A percentile compares a stretch with the other conserved stretches of the same genome.
Evolutionary conservation across 305 asterid genomes (phyloP).

Genomic region (Petunia hybrid): DNA sequence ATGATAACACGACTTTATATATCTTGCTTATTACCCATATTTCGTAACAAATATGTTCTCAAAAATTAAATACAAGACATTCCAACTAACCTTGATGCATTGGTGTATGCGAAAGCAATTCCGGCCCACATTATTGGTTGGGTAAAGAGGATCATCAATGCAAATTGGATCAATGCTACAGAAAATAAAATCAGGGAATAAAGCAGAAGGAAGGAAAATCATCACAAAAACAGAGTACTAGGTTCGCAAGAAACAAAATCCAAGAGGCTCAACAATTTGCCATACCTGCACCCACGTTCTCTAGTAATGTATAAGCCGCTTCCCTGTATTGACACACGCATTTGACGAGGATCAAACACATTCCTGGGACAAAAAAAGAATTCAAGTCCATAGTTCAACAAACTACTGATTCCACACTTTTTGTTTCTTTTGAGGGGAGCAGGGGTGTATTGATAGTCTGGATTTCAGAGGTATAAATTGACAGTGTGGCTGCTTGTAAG

Average conservation of each 20-base stretch:
- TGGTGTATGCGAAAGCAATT: slow-evolving; percentile 99
- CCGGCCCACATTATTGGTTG: slow-evolving; percentile 95
- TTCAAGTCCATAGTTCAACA: neutral
- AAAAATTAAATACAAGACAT: slow-evolving; percentile 31
- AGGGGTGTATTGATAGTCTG: neutral
- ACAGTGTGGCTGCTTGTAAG: slow-evolving; percentile 25
- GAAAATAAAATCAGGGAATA: slow-evolving; percentile 30
- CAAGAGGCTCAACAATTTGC: slow-evolving; percentile 35
- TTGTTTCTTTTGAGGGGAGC: neutral
- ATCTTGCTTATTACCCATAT: neutral
- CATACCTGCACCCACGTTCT: slow-evolving; percentile 90
- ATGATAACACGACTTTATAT: neutral
- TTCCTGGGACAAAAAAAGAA: slow-evolving; percentile 59
- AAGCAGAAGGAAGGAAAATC: slow-evolving; percentile 13
- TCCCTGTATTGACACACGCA: slow-evolving; percentile 96
- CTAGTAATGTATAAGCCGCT: slow-evolving; percentile 90
- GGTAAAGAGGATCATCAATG: slow-evolving; percentile 92
- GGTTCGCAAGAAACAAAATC: slow-evolving; percentile 26
- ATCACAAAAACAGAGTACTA: slow-evolving; percentile 5
- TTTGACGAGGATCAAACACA: slow-evolving; percentile 97
- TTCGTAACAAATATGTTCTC: slow-evolving; percentile 10
- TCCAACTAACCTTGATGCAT: slow-evolving; percentile 86
- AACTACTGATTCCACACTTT: neutral
- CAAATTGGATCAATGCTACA: slow-evolving; percentile 96
- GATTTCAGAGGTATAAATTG: neutral